Conservation (phyloP, 2,329 filamentous ascomycete species). For the Daldinia sp. region DNA sequence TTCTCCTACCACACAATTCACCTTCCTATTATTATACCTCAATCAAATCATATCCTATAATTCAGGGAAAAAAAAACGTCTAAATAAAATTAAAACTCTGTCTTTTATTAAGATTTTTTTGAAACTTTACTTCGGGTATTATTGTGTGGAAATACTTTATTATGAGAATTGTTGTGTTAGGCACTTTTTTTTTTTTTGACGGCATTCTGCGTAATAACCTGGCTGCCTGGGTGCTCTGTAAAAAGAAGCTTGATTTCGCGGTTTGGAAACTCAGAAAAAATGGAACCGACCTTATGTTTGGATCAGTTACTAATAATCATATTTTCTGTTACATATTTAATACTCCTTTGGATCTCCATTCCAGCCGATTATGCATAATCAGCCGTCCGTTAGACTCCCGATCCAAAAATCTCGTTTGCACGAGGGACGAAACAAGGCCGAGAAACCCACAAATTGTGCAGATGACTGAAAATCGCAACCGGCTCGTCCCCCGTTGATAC, state of each 20-base stretch:
- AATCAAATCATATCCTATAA: no score
- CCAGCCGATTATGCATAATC: neutral
- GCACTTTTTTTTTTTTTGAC: no score
- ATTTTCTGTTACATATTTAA: neutral
- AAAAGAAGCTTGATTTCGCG: neutral
- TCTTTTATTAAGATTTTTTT: no score
- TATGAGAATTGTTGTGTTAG: no score
- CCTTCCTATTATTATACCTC: no score
- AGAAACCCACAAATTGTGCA: neutral
- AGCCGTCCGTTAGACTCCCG: neutral
- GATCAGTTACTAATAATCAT: neutral
- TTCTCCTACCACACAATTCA: no score
- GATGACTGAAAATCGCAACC: neutral
- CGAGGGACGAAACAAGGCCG: neutral
- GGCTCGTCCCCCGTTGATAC: neutral
- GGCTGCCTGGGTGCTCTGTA: no score
- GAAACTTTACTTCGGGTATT: no score
- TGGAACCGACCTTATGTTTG: neutral
- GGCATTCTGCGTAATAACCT: no score
- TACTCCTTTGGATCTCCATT: neutral
- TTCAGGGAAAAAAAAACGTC: no score
- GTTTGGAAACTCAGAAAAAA: neutral
- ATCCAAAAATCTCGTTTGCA: neutral
- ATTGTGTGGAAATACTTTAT: no score
- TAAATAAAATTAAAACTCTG: no score